phyloP scores from a whole-genome alignment of 192 early-diverging fungal species.

The Backusella westeae region DNA sequence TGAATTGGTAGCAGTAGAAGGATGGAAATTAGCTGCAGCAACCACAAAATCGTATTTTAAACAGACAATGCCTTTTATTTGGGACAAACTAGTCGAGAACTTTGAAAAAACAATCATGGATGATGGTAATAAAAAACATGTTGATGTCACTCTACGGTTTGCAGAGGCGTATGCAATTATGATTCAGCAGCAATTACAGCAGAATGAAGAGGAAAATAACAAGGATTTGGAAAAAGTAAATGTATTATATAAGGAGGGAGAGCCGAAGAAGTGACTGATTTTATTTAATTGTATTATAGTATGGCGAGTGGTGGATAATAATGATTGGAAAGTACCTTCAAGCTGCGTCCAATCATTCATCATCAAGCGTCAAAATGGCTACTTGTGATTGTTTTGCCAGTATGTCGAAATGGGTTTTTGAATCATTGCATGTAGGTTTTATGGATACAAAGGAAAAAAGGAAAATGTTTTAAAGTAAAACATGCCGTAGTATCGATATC shows the following conservation, averaged over 20 bases:
- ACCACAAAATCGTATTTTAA: constrained; percentile 34
- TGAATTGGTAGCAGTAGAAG: constrained; percentile 22
- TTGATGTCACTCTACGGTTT: neutral
- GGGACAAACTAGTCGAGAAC: neutral
- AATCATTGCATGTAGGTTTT: constrained; percentile 38
- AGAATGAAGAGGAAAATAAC: neutral
- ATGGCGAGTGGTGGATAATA: constrained; percentile 41
- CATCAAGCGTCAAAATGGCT: constrained; percentile 34
- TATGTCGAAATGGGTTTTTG: constrained; percentile 40
- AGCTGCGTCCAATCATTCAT: constrained; percentile 34
- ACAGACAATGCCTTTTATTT: neutral
- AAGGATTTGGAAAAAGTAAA: neutral
- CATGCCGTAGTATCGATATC: constrained; percentile 30
- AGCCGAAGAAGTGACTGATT: neutral
- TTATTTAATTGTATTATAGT: neutral
- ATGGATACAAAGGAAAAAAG: neutral
- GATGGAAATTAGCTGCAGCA: constrained; percentile 40
- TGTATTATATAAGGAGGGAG: neutral
- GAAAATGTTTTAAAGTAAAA: neutral
- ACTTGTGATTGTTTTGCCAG: constrained; percentile 50
- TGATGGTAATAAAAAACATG: neutral
- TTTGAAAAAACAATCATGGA: neutral
- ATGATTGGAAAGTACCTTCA: constrained; percentile 44
- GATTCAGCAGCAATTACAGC: neutral
- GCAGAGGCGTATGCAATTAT: constrained; percentile 1